A percentile compares a stretch with the other conserved stretches of the same genome.
These are phyloP conservation scores for Mycena kentingensis DNA, from an alignment of 768 basidiomycete genomes.

Conservation along the genomic window DNA sequence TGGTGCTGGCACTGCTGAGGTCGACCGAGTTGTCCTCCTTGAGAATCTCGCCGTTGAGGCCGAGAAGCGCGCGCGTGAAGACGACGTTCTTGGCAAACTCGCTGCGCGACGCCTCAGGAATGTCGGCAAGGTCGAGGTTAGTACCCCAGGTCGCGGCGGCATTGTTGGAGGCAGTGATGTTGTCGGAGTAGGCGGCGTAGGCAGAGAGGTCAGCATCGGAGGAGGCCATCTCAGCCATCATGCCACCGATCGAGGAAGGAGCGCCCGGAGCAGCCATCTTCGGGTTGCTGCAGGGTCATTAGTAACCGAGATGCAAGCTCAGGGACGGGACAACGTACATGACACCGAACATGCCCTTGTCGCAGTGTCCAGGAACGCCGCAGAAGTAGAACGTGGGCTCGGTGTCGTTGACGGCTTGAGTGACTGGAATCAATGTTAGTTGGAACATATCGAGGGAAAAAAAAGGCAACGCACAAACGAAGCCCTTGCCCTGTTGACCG, in stretches of 20 bases:
- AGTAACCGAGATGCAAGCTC: neutral
- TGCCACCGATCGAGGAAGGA: conserved; percentile 49
- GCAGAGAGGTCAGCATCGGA: conserved; percentile 58
- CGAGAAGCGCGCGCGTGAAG: conserved; percentile 46
- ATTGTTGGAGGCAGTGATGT: conserved; percentile 49
- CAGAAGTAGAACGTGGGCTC: conserved; percentile 78
- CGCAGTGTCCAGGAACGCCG: conserved; percentile 67
- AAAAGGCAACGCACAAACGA: conserved; percentile 52
- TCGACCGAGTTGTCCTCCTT: conserved; percentile 52
- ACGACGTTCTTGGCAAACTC: conserved; percentile 46
- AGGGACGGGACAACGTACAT: conserved; percentile 41
- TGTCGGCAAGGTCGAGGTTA: conserved; percentile 55
- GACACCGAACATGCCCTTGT: conserved; percentile 86
- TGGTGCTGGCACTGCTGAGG: conserved; percentile 42
- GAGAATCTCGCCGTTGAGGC: conserved; percentile 54
- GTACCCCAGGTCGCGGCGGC: conserved; percentile 60
- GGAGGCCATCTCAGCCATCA: conserved; percentile 51
- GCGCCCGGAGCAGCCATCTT: conserved; percentile 45
- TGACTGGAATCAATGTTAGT: conserved; percentile 51
- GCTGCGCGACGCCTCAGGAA: conserved; percentile 59
- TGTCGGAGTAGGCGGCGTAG: conserved; percentile 53
- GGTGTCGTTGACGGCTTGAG: conserved; percentile 72
- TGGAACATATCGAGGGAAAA: neutral
- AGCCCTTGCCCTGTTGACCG: conserved; percentile 62
- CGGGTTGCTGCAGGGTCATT: conserved; percentile 48